Base-by-base conservation (phyloP, 192 early-diverging fungal species). In the Tieghemiomyces parasiticus region DNA sequence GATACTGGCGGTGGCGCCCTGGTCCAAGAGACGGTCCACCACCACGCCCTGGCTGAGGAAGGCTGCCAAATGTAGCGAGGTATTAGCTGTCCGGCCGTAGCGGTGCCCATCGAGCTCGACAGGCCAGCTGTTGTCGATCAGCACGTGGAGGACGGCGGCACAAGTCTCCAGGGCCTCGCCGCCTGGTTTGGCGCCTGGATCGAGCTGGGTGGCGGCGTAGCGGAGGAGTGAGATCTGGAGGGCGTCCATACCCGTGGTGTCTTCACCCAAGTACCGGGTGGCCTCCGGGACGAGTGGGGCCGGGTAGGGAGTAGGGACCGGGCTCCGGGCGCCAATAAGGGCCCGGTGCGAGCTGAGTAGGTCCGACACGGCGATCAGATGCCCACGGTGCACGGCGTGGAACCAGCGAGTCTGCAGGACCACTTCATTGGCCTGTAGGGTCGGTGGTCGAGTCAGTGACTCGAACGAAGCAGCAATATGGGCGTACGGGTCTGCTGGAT, bases 181-280 rank as follows among this genome's bases (percentile, higher is more conserved):
- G 66, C 69, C 67, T 60, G 71, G 68, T 35, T 73, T 69, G 14
- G 71, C 61, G 26, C 67, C 67, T 0, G 67, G 64, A 65, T 63
- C 66, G 20, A 70, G 68, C 51, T 73, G 71, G 9, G 65, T 58
- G 48, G 66, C 68, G 52, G 70, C 67, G 63, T 71, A 73, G 2
- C 67, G 71, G 71, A 76, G 73, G 25, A 76, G 71, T 34, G 74
- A 71, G 16, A 76, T 67, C 58, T 76, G 74, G 38, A 76, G 63
- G n/a, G 69, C 74, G 30, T 76, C 74, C 74, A 76, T 76, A 26
- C 69, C 69, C 4, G 74, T 63, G 19, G 74, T 76, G 62, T 76
- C 74, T 54, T 71, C 73, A 1, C 74, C 74, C 2, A 76, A 65
- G 64, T 63, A 76, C 31, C 67, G 65, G 53, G 66, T 71, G 33